phyloP scores from a whole-genome alignment of 2,329 filamentous ascomycete species.

The Aspergillus sp. region DNA sequence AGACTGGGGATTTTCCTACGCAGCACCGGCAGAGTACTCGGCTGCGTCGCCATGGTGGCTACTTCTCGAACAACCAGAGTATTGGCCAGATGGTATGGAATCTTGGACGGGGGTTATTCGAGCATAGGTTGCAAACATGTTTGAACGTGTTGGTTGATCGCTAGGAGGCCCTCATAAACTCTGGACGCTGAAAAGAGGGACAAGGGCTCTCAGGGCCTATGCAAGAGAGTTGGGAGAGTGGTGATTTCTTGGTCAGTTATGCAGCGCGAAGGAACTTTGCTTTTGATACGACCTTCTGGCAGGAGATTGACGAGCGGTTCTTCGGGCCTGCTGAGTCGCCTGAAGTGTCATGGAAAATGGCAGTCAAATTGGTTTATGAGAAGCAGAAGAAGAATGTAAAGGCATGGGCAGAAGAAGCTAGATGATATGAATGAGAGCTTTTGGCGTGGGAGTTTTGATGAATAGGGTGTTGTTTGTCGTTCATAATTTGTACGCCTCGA shows the following conservation, averaged over 20 bases:
- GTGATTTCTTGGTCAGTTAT: conserved; percentile 16
- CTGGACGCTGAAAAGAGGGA: conserved; percentile 1
- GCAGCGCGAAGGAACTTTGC: conserved; percentile 13
- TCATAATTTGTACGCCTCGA: too few relatives aligned
- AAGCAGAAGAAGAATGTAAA: conserved; percentile 11
- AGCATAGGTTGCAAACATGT: conserved; percentile 20
- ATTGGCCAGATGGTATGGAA: conserved; percentile 22
- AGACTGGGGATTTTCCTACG: conserved; percentile 31
- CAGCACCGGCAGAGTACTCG: conserved; percentile 25
- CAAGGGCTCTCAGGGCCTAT: conserved; percentile 24
- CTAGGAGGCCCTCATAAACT: conserved; percentile 18
- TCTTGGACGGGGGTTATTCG: conserved; percentile 22
- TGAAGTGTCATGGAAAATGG: neutral
- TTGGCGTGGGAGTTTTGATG: neutral
- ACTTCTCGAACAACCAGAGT: conserved; percentile 25
- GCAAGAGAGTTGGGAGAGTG: conserved; percentile 14
- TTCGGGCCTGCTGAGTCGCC: neutral
- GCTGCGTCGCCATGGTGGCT: conserved; percentile 28
- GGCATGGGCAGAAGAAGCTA: neutral
- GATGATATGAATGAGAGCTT: neutral
- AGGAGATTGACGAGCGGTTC: conserved; percentile 14
- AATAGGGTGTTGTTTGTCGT: neutral
- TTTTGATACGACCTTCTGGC: conserved; percentile 15
- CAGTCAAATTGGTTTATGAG: neutral
- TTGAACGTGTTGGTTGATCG: conserved; percentile 13